phyloP scores from a whole-genome alignment of 345 rosid genomes.

The Rhodamnia rubescens region DNA sequence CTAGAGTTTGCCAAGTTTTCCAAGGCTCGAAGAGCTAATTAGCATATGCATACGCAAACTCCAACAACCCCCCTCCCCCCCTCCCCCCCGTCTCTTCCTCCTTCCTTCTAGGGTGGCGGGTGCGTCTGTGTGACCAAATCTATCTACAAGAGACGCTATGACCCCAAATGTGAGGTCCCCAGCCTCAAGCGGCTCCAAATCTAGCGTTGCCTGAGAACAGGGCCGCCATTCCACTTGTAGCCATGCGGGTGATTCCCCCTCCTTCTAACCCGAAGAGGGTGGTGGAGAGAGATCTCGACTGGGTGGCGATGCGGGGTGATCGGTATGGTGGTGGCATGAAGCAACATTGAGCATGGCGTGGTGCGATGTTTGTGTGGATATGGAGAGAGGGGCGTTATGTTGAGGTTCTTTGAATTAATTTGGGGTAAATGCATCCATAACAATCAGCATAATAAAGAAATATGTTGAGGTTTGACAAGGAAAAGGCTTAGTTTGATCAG shows the following conservation, averaged over 20 bases:
- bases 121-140: too few relatives aligned
- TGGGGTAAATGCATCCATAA: neutral
- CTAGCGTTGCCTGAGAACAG: neutral
- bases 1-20: too few relatives aligned
- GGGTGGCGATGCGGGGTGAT: too few relatives aligned
- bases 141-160: neutral
- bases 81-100: too few relatives aligned
- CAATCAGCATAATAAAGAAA: neutral
- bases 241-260: neutral
- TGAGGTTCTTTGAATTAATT: neutral
- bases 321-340: too few relatives aligned
- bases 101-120: too few relatives aligned
- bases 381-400: neutral
- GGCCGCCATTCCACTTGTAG: neutral
- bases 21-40: too few relatives aligned
- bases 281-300: neutral
- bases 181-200: neutral
- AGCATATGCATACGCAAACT: too few relatives aligned
- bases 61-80: too few relatives aligned
- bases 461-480: neutral
- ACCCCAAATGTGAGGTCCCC: neutral
- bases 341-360: too few relatives aligned
- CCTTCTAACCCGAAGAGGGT: neutral
- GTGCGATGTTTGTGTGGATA: too few relatives aligned
- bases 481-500: neutral